Conservation (phyloP, 1,284 basidiomycete genomes). For the Phylloboletellus chloephorus region DNA sequence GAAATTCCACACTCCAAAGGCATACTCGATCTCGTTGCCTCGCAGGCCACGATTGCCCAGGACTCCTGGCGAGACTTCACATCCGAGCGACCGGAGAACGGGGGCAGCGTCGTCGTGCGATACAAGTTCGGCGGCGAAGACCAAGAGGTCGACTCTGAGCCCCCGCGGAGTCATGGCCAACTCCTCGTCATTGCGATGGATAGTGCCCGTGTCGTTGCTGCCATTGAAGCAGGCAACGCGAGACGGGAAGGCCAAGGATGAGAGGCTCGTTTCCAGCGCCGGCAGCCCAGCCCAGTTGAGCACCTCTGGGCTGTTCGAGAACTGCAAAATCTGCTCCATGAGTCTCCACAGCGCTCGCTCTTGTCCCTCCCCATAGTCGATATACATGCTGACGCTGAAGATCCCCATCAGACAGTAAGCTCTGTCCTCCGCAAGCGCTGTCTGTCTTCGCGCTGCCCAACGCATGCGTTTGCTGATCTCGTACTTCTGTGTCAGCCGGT, state of each 20-base stretch:
- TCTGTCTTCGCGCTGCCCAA: constrained; percentile 8
- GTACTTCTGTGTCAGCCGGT: background rate
- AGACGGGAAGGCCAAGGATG: background rate
- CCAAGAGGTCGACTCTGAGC: background rate
- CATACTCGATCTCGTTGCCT: background rate
- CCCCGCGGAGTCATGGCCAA: background rate
- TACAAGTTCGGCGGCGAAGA: background rate
- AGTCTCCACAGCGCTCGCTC: constrained; percentile 6
- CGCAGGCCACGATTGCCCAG: background rate
- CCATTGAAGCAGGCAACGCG: background rate
- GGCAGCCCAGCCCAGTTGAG: background rate
- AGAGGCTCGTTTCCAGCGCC: background rate
- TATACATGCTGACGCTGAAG: constrained; percentile 7
- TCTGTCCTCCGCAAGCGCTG: constrained; percentile 4
- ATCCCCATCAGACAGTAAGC: constrained; percentile 9
- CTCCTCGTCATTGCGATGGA: constrained; percentile 1
- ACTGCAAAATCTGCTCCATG: constrained; percentile 4
- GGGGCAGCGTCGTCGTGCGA: background rate
- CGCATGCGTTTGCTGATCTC: background rate
- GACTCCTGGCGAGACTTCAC: background rate
- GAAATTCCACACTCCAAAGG: background rate
- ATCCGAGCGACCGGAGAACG: background rate
- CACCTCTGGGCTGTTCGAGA: constrained; percentile 1
- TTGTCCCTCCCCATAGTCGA: constrained; percentile 7
- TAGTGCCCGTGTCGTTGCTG: background rate